Evolutionary conservation across 805 yeast genomes (phyloP), one percentile per base, ranked within the genome.

Genomic region (Starmerella ratchasimensis): DNA sequence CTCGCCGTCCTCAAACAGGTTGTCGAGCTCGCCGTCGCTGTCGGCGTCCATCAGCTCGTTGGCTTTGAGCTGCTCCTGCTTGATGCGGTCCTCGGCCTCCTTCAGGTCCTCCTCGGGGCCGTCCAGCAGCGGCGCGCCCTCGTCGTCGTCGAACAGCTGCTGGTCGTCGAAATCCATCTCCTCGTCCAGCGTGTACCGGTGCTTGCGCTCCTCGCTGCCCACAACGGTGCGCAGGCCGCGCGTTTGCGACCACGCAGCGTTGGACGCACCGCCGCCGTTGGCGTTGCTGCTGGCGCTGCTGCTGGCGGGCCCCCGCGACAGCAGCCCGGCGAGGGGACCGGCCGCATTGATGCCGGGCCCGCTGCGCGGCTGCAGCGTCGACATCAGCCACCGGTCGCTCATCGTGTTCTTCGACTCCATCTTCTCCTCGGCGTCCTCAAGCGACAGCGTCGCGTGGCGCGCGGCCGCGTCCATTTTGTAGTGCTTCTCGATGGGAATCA

Each of bases 111-210:
- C 95, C 54, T 88, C 97, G 44, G 86, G 68, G 33, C 95, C 95
- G 53, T 88, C 97, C 67, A 88, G 74, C 42, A 90, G 80, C 21
- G 98, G 98, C 1, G 97, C 97, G 57, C 88, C 98, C 62, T 90
- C 98, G 57, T 90, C 98, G 58, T 90, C 98, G 20, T 90, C 96
- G 60, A 90, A 90, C 57, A 86, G 96, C 57, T 90, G 97, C 49
- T 90, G 96, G 33, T 46, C 50, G 39, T 48, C 48, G 53, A 68
- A 88, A 60, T 88, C 98, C 52, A 90, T 62, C 53, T 84, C 96
- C 47, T 86, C 96, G 46, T 80, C 83, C 36, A 48, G 26, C 41
- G 83, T 94, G 27, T 52, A 65, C 48, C 31, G 52, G 60, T 27
- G 58, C 56, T 27, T 57, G 49, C 48, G 57, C 48, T 37, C 59